Conservation (phyloP, 192 early-diverging fungal species). For the Blastocladiella britannica region DNA sequence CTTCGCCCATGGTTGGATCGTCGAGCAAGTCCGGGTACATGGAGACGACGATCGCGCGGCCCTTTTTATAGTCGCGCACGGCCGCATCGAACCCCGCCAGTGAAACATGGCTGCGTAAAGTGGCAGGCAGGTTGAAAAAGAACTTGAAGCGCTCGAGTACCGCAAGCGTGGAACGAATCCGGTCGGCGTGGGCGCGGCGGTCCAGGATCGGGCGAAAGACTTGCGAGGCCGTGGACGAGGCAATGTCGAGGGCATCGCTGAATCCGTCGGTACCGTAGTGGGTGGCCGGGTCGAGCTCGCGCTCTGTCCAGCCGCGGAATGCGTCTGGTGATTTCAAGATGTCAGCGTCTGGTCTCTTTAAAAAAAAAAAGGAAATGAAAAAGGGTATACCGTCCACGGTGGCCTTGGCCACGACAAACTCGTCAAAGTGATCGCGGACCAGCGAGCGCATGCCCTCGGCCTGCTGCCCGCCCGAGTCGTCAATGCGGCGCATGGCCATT, state of each 20-base stretch:
- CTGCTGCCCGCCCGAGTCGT: slow-evolving; percentile 54
- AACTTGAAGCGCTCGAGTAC: slow-evolving; percentile 92
- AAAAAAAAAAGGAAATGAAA: too few species aligned
- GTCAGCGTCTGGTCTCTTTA: not conserved
- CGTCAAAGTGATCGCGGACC: slow-evolving; percentile 90
- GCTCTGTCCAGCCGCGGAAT: not conserved
- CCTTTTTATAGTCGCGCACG: slow-evolving; percentile 91
- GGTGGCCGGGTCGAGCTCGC: slow-evolving; percentile 15
- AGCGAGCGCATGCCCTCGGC: slow-evolving; percentile 65
- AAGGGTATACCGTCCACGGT: slow-evolving; percentile 93
- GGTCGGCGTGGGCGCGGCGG: slow-evolving; percentile 62
- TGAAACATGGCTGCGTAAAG: too few species aligned
- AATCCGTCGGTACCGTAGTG: slow-evolving; percentile 15
- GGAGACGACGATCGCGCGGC: slow-evolving; percentile 52
- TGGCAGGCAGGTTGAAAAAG: slow-evolving; percentile 88
- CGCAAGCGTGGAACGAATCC: slow-evolving; percentile 68
- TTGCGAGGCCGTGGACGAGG: slow-evolving; percentile 29
- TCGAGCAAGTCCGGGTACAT: slow-evolving; percentile 17
- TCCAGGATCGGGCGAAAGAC: slow-evolving; percentile 74
- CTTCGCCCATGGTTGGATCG: slow-evolving; percentile 7
- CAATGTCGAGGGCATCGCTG: not conserved
- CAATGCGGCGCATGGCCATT: slow-evolving; percentile 45
- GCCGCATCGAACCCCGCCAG: too few species aligned
- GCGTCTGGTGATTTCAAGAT: not conserved
- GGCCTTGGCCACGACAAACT: slow-evolving; percentile 85